Evolutionary conservation across 345 rosid genomes (phyloP).

Genomic region (Erucastrum elatum): DNA sequence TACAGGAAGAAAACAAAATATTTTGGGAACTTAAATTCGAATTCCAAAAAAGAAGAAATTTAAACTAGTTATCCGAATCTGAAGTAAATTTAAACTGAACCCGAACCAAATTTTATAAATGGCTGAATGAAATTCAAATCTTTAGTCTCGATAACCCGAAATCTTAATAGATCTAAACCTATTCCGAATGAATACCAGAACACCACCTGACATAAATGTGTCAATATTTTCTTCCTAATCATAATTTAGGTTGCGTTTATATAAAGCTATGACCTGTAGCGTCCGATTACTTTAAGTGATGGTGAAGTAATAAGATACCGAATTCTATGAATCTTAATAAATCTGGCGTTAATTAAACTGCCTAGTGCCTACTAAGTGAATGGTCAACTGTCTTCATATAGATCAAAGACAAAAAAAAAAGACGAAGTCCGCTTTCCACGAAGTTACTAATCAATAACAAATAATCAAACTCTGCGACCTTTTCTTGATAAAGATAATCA

Average conservation of each 20-base stretch:
- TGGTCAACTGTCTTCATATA: neutral
- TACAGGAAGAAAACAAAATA: no score
- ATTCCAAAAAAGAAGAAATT: no score
- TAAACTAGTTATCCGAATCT: no score
- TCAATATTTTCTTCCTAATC: neutral
- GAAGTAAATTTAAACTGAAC: no score
- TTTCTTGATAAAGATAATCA: neutral
- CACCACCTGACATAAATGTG: neutral
- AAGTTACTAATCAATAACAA: neutral
- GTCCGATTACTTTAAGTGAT: neutral
- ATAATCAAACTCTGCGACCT: neutral
- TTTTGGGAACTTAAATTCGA: no score
- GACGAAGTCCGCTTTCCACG: neutral
- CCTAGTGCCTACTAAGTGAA: neutral
- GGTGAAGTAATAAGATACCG: neutral
- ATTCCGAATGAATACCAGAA: no score
- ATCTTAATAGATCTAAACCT: no score
- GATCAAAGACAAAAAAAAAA: neutral
- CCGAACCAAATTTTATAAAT: no score
- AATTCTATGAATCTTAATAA: neutral
- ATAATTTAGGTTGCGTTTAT: neutral
- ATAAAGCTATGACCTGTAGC: neutral
- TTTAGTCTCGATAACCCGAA: no score
- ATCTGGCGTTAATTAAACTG: neutral
- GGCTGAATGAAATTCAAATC: no score